Evolutionary conservation across 2,329 filamentous ascomycete species (phyloP), one percentile per base, ranked within the genome.

Genomic region (Hansfordia pulvinata): DNA sequence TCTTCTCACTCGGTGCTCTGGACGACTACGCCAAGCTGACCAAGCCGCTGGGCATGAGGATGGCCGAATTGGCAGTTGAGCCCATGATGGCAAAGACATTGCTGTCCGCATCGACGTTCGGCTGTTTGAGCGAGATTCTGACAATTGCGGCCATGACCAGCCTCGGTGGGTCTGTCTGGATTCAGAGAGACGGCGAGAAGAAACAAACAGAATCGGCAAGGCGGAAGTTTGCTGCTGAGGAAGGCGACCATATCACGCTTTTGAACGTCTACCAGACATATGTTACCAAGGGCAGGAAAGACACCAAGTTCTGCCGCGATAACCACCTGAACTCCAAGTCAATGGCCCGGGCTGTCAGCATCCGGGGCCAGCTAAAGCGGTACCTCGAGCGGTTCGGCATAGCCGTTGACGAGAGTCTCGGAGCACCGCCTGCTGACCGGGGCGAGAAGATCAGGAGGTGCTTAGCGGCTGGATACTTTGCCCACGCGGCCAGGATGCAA

Each of bases 41-140:
- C 3, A 76, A 72, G 38, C 86, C 90, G 0, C 60, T 94, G n/a
- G 90, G 90, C 1, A 63, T 72, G 33, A 70, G 83, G 22, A 94
- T 96, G 85, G 88, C 90, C 1, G 88, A 96, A 49, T 61, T 98
- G 22, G 80, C 86, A 0, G 71, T 96, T 6, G 84, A 93, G 40
- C 90, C 90, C 0, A 94, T 94, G 84, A 90, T 94, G 69, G 83
- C 79, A 6, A 92, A 88, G 53, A 82, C 80, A 1, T 62, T 94
- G 4, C 69, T 96, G 7, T 71, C 76, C 11, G 80, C 86, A 0
- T 58, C 71, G 4, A 62, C 66, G 0, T 92, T 93, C 52, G 65
- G 64, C 19, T 94, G 86, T 39, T 56, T 93, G 9, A 77, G 72
- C 44, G 88, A 94, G 50, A 79, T 96, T 27, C 64, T 96, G 15